These are phyloP conservation scores for Calonectria pteridis DNA, from an alignment of 2,329 filamentous ascomycete genomes.

Conservation along the genomic window DNA sequence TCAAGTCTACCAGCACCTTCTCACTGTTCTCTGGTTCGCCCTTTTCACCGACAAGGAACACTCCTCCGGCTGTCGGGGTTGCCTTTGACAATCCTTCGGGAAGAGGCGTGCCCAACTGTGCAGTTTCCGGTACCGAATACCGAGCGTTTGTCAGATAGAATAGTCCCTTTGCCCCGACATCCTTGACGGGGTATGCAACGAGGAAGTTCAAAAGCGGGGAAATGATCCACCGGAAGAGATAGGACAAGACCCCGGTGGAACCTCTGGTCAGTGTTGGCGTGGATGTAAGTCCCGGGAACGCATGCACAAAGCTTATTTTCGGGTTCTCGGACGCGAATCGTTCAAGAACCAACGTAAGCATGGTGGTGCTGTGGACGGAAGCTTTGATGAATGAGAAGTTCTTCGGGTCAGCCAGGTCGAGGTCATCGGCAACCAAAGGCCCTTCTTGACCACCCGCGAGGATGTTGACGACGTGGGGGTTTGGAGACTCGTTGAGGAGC, in stretches of 20 bases:
- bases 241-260: slow-evolving; percentile 28
- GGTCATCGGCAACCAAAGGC: slow-evolving; percentile 57
- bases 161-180: slow-evolving; percentile 36
- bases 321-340: slow-evolving; percentile 60
- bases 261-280: slow-evolving; percentile 38
- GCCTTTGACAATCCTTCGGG: not conserved
- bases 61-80: not conserved
- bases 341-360: slow-evolving; percentile 62
- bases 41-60: slow-evolving; percentile 9
- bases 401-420: slow-evolving; percentile 55
- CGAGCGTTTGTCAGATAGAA: slow-evolving; percentile 41
- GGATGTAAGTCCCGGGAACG: slow-evolving; percentile 47
- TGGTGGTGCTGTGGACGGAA: slow-evolving; percentile 55
- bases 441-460: slow-evolving; percentile 64
- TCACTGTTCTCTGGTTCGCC: slow-evolving; percentile 6
- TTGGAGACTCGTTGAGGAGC: slow-evolving; percentile 54
- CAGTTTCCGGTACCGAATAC: slow-evolving; percentile 28
- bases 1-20: slow-evolving; percentile 1
- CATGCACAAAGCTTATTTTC: slow-evolving; percentile 52
- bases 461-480: slow-evolving; percentile 62
- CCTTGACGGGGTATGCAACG: slow-evolving; percentile 27
- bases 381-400: slow-evolving; percentile 50
- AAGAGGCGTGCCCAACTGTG: not conserved
- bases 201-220: slow-evolving; percentile 27
- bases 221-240: slow-evolving; percentile 33